Conservation (phyloP, 1,284 basidiomycete genomes). For the Quambalaria eucalypti region DNA sequence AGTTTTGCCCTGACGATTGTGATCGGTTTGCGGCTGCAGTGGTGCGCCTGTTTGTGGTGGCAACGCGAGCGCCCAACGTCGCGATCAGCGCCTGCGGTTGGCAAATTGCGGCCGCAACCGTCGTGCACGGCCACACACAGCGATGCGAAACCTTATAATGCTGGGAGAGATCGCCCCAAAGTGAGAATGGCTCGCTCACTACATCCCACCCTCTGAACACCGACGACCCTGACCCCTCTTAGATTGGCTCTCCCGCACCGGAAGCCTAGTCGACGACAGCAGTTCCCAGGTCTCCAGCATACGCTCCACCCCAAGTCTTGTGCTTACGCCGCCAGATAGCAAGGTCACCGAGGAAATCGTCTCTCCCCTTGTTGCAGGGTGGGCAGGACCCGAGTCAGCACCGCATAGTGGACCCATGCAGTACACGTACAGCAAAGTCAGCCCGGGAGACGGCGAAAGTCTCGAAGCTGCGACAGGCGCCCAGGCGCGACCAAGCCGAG, state of each 20-base stretch:
- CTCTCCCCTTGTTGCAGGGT: not conserved
- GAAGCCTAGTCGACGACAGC: not conserved
- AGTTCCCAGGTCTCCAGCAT: not conserved
- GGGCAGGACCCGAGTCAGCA: not conserved
- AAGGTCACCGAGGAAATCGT: not conserved
- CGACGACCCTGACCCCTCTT: not conserved
- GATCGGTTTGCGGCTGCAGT: not conserved
- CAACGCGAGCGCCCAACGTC: too few species aligned
- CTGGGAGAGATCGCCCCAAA: too few species aligned
- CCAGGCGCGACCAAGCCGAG: not conserved
- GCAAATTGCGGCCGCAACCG: not conserved
- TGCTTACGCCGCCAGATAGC: not conserved
- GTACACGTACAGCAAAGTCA: not conserved
- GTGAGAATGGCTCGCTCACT: too few species aligned
- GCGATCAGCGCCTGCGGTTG: not conserved
- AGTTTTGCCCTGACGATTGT: not conserved
- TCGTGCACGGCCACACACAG: not conserved
- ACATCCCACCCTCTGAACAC: not conserved
- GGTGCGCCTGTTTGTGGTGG: too few species aligned
- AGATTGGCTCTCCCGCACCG: not conserved
- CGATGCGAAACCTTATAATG: too few species aligned
- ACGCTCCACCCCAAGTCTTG: not conserved
- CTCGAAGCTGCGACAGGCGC: not conserved
- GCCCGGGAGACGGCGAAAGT: not conserved
- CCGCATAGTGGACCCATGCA: not conserved